Conservation (phyloP, 2,329 filamentous ascomycete species). For the Canariomyces notabilis region DNA sequence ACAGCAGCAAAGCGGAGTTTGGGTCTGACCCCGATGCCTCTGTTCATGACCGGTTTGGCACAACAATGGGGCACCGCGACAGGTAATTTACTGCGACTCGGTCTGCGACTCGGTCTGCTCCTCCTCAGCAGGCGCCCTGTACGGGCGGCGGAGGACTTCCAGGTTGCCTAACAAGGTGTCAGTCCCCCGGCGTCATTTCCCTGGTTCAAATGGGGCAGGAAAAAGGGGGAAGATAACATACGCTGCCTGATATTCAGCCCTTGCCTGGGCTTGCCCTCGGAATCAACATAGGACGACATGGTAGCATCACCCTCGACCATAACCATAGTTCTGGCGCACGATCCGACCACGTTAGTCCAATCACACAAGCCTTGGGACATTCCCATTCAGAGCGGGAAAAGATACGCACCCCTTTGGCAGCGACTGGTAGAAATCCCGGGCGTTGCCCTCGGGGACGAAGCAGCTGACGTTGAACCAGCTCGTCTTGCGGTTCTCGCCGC, state of each 20-base stretch:
- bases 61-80: background rate
- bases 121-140: conserved; percentile 2
- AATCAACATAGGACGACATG: conserved; percentile 62
- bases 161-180: conserved; percentile 37
- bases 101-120: conserved; percentile 5
- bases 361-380: background rate
- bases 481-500: conserved; percentile 64
- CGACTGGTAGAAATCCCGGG: conserved; percentile 65
- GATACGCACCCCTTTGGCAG: conserved; percentile 80
- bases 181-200: background rate
- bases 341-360: background rate
- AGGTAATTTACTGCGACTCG: conserved; percentile 4
- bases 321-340: conserved; percentile 59
- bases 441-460: conserved; percentile 63
- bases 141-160: conserved; percentile 39
- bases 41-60: too few relatives aligned
- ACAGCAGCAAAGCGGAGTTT: conserved; percentile 6
- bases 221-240: conserved; percentile 44
- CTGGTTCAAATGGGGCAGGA: too few relatives aligned
- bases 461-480: conserved; percentile 80
- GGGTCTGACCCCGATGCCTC: too few relatives aligned
- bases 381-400: background rate
- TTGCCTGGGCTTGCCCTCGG: conserved; percentile 62
- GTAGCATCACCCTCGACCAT: conserved; percentile 78
- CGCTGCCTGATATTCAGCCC: conserved; percentile 72